Base-by-base conservation (phyloP, 208 protist genomes). In the Trypanosoma mega region DNA sequence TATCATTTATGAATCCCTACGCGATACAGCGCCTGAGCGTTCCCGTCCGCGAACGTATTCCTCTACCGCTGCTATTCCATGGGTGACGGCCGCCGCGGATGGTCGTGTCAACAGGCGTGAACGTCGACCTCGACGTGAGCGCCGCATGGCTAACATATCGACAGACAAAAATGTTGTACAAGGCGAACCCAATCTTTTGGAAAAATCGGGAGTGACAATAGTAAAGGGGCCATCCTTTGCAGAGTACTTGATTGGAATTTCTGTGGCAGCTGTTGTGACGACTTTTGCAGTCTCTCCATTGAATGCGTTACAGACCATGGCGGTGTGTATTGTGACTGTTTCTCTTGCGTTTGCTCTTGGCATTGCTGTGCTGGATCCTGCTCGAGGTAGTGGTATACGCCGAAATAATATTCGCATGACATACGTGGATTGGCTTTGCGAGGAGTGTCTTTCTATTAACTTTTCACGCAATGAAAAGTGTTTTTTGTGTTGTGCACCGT, bases 341-440 rank as follows among this genome's bases (percentile, higher is more conserved):
- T 14, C 45, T 14, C 14, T 81, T 29, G 47, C 59, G 11, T 84
- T 80, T 34, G 34, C 73, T 11, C 30, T 88, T 30, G 85, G 76
- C 20, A 55, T 84, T 20, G 70, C 72, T 11, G 74, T 88, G 26
- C 60, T 72, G 1, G 47, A 64, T 37, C 64, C 72, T 27, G 52
- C 57, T 5, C 50, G 43, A 3, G 83, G 78, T 6, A 75, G 70
- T 43, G 65, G 67, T 24, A 62, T 87, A 23, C 68, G 66, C 6
- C 87, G 87, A 20, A 82, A 94, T 66, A 83, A 50, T 52, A 74
- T 83, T 44, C 81, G 74, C 16, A 63, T 59, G 2, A 77, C 65
- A 11, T 94, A 78, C 48, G 74, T 74, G 0, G 85, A 94, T 60
- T 94, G 88, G 85, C 78, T 87, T 51, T 94, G 88, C 36, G 34